phyloP scores from a whole-genome alignment of 176 grass and related monocot species.

The Echinochloa phyllopogon region DNA sequence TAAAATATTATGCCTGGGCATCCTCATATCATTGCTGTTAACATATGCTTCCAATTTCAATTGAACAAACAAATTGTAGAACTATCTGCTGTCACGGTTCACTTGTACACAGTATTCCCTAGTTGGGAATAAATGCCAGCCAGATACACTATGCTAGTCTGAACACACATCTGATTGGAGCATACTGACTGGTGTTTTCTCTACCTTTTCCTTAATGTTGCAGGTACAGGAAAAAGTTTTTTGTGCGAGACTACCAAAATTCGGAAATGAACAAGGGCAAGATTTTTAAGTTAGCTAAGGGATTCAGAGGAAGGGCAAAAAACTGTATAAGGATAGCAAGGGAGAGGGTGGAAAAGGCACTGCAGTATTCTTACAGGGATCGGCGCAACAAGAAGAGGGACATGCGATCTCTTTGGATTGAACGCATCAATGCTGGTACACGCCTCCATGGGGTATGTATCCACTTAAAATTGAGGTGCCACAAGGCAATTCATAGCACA shows the following conservation, averaged over 20 bases:
- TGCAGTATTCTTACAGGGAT: conserved; percentile 90
- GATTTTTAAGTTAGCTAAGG: conserved; percentile 88
- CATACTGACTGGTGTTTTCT: not conserved
- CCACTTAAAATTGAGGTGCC: not conserved
- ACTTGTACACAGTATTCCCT: not conserved
- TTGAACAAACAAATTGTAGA: not conserved
- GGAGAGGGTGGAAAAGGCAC: conserved; percentile 88
- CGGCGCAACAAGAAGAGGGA: conserved; percentile 92
- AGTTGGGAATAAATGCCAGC: not conserved
- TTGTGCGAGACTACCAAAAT: not conserved
- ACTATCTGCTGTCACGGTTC: not conserved
- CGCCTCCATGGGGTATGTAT: conserved; percentile 82
- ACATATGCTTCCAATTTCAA: not conserved
- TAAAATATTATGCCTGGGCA: not conserved
- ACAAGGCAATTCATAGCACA: not conserved
- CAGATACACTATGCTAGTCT: not conserved
- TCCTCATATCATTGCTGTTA: not conserved
- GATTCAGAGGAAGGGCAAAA: conserved; percentile 89
- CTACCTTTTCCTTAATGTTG: conserved; percentile 12
- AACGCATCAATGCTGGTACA: conserved; percentile 88
- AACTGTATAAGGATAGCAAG: conserved; percentile 89
- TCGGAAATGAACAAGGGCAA: conserved; percentile 88
- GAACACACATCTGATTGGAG: not conserved
- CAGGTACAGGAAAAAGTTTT: not conserved
- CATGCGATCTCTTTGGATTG: conserved; percentile 97